These are phyloP conservation scores for Collybia sordida DNA, from an alignment of 768 basidiomycete genomes.

Conservation along the genomic window DNA sequence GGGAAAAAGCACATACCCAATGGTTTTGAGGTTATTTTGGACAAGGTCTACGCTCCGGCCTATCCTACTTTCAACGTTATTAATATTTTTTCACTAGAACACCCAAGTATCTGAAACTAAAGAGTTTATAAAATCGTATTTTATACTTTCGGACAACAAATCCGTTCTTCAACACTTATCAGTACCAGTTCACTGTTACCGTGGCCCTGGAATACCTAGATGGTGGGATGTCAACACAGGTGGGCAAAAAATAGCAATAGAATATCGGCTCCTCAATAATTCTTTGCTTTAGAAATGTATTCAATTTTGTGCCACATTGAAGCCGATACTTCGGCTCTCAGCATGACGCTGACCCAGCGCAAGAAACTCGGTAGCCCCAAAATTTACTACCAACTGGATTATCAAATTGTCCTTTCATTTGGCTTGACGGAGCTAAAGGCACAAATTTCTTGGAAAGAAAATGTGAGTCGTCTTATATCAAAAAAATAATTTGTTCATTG, in stretches of 20 bases:
- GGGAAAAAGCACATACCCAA: neutral
- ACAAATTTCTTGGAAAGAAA: constrained; percentile 18
- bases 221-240: constrained; percentile 14
- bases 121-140: constrained; percentile 10
- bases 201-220: neutral
- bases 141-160: neutral
- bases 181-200: constrained; percentile 9
- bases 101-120: constrained; percentile 10
- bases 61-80: no score
- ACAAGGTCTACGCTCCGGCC: neutral
- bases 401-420: constrained; percentile 17
- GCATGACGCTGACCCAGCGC: constrained; percentile 1
- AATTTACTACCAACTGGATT: constrained; percentile 14
- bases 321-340: neutral
- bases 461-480: constrained; percentile 6
- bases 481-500: no score
- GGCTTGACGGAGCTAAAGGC: constrained; percentile 21
- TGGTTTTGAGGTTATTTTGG: neutral
- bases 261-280: neutral
- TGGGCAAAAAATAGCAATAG: neutral
- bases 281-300: constrained; percentile 8
- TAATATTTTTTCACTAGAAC: no score
- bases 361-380: neutral
- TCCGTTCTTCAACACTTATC: constrained; percentile 4
- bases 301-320: constrained; percentile 8